phyloP scores from a whole-genome alignment of 1,284 basidiomycete species.

The Rhodofomes roseus region DNA sequence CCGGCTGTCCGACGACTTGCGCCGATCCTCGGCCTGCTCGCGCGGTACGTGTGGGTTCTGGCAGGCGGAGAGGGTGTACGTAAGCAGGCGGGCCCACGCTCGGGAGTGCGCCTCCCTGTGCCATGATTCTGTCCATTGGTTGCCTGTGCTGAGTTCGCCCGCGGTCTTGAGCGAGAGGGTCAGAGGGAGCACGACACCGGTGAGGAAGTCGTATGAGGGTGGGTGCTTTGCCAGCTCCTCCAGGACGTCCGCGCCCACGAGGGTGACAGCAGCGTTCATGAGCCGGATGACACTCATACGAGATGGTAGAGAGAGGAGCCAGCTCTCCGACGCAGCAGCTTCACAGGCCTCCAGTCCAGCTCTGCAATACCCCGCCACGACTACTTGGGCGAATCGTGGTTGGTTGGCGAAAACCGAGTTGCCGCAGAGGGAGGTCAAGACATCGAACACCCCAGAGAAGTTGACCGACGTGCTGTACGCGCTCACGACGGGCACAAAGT shows the following conservation, averaged over 20 bases:
- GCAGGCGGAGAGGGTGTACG: conserved; percentile 52
- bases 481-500: conserved; percentile 56
- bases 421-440: conserved; percentile 45
- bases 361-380: conserved; percentile 57
- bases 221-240: conserved; percentile 51
- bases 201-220: conserved; percentile 55
- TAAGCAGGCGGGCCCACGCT: conserved; percentile 65
- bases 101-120: conserved; percentile 42
- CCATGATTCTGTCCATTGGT: conserved; percentile 40
- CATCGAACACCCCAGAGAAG: conserved; percentile 59
- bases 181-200: conserved; percentile 61
- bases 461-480: conserved; percentile 51
- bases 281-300: conserved; percentile 51
- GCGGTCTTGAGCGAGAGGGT: conserved; percentile 52
- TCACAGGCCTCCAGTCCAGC: conserved; percentile 57
- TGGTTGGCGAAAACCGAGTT: conserved; percentile 51
- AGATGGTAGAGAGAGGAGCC: conserved; percentile 46
- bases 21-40: conserved; percentile 26
- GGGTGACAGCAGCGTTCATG: conserved; percentile 47
- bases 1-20: conserved; percentile 42
- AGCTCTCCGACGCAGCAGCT: conserved; percentile 48
- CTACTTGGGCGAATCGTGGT: conserved; percentile 44
- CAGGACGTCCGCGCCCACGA: conserved; percentile 54
- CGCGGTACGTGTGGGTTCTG: conserved; percentile 23
- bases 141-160: conserved; percentile 39